phyloP scores from a whole-genome alignment of 2,329 filamentous ascomycete genomes.

The Macrophomina phaseolina region DNA sequence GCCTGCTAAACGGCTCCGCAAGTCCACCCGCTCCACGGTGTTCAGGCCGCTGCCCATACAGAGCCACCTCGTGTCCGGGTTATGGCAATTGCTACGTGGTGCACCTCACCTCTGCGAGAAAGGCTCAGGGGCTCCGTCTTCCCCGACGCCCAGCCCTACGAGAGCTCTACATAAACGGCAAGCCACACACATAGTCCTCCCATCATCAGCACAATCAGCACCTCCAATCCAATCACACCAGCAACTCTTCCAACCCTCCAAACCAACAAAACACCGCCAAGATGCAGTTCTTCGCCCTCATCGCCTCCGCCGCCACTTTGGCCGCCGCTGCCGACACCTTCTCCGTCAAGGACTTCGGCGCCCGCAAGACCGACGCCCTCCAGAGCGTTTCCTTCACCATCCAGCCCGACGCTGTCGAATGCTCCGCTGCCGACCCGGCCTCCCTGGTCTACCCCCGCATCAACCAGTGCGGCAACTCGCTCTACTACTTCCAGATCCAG shows the following conservation, averaged over 20 bases:
- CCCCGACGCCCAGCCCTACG: neutral
- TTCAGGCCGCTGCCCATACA: neutral
- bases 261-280: conserved; percentile 1
- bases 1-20: neutral
- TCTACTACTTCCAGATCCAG: conserved; percentile 24
- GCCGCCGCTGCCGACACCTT: conserved; percentile 8
- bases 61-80: neutral
- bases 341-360: conserved; percentile 4
- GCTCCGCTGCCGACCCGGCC: conserved; percentile 4
- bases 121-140: neutral
- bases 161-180: neutral
- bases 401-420: neutral
- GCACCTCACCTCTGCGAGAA: neutral
- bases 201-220: neutral
- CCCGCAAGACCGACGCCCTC: conserved; percentile 21
- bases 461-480: neutral
- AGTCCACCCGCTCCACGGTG: neutral
- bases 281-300: conserved; percentile 10
- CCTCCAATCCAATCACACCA: neutral
- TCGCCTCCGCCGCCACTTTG: neutral
- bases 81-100: neutral
- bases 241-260: neutral
- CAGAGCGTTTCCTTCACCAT: conserved; percentile 12
- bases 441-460: conserved; percentile 10
- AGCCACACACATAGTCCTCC: neutral